Evolutionary conservation across 805 yeast genomes (phyloP).

Genomic region (Hanseniaspora valbyensis): DNA sequence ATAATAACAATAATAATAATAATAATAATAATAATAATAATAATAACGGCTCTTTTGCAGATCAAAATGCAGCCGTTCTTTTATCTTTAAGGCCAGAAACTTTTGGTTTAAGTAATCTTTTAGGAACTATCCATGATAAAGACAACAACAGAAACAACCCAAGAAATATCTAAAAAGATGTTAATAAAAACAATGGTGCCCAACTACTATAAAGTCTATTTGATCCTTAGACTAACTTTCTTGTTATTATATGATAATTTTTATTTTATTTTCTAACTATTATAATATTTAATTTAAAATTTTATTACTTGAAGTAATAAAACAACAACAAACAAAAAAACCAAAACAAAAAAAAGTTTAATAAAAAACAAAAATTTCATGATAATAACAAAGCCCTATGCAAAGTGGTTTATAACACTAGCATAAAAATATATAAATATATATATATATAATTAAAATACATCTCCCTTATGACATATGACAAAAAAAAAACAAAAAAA

Average conservation of each 20-base stretch:
- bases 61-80: conserved; percentile 4
- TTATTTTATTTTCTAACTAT: neutral
- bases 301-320: neutral
- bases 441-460: neutral
- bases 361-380: too few relatives aligned
- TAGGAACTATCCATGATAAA: neutral
- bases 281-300: neutral
- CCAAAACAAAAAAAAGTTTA: too few relatives aligned
- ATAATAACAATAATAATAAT: neutral
- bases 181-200: neutral
- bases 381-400: too few relatives aligned
- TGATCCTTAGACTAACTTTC: neutral
- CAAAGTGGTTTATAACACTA: neutral
- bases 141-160: neutral
- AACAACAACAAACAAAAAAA: too few relatives aligned
- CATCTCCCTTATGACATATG: neutral
- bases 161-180: neutral
- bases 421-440: neutral
- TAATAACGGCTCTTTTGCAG: neutral
- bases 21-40: neutral
- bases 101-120: conserved; percentile 4
- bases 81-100: conserved; percentile 11
- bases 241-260: neutral
- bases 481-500: neutral
- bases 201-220: neutral